Conservation (phyloP, 2,329 filamentous ascomycete genomes). For the Aspergillus neoniger region DNA sequence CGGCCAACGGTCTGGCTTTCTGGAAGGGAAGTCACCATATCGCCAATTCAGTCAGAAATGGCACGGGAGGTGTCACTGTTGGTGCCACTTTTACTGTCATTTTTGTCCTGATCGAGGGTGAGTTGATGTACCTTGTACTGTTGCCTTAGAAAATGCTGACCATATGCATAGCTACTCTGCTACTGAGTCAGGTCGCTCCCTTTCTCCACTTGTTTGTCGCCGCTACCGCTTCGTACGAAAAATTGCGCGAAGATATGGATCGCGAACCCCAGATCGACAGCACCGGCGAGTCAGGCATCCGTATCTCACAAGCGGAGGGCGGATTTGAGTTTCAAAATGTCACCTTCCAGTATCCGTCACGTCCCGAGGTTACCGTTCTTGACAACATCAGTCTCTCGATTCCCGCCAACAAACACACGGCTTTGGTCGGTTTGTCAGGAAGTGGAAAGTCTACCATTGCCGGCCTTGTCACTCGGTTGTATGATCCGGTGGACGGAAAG, state of each 20-base stretch:
- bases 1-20: conserved; percentile 67
- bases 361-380: conserved; percentile 44
- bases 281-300: conserved; percentile 24
- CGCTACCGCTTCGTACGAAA: conserved; percentile 57
- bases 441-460: conserved; percentile 76
- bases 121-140: conserved; percentile 3
- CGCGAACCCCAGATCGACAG: conserved; percentile 51
- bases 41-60: conserved; percentile 34
- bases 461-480: conserved; percentile 71
- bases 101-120: conserved; percentile 42
- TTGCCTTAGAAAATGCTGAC: conserved; percentile 14
- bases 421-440: conserved; percentile 72
- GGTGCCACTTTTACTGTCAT: conserved; percentile 43
- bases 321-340: conserved; percentile 40
- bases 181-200: conserved; percentile 43
- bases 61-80: conserved; percentile 29
- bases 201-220: conserved; percentile 51
- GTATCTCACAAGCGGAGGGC: conserved; percentile 28
- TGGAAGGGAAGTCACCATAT: conserved; percentile 66
- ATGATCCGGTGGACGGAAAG: conserved; percentile 49
- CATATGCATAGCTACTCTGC: conserved; percentile 32
- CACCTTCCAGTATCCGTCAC: conserved; percentile 36
- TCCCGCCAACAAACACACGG: conserved; percentile 50
- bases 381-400: conserved; percentile 37
- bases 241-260: conserved; percentile 61